Percentiles rank a stretch among this genome's conserved stretches.
These are phyloP conservation scores for Podospora didyma DNA, from an alignment of 495 filamentous ascomycete genomes.

Conservation along the genomic window DNA sequence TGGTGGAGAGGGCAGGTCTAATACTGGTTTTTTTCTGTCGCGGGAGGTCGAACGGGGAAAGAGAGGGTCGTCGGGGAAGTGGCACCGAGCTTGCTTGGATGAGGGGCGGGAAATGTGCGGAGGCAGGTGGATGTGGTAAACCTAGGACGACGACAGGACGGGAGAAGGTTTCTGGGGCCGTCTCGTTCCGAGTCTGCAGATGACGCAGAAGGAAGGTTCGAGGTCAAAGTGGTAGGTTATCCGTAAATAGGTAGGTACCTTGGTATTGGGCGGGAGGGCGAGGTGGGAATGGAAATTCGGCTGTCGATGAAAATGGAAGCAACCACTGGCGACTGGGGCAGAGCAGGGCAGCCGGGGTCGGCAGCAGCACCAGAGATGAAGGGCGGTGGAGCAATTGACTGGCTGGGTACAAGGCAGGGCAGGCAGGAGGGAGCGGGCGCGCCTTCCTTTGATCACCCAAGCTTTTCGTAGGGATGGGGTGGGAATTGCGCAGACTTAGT, in stretches of 20 bases:
- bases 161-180: background rate
- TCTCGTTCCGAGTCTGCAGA: background rate
- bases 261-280: background rate
- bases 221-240: too few species aligned
- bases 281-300: background rate
- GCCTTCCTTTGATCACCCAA: background rate
- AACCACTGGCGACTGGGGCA: background rate
- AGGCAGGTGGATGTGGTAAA: slow-evolving; percentile 1
- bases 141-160: background rate
- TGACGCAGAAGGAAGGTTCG: background rate
- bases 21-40: background rate
- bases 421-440: background rate
- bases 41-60: slow-evolving; percentile 3
- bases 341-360: background rate
- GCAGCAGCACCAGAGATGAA: background rate
- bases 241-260: too few species aligned
- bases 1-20: background rate
- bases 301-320: background rate
- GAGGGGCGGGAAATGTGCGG: slow-evolving; percentile 4
- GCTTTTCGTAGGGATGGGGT: background rate
- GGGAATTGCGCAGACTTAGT: background rate
- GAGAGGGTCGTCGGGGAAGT: slow-evolving; percentile 1
- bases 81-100: slow-evolving; percentile 6
- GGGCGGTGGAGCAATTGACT: background rate
- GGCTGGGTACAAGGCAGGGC: background rate